phyloP scores from a whole-genome alignment of 495 filamentous ascomycete species.

The Rhypophila decipiens region DNA sequence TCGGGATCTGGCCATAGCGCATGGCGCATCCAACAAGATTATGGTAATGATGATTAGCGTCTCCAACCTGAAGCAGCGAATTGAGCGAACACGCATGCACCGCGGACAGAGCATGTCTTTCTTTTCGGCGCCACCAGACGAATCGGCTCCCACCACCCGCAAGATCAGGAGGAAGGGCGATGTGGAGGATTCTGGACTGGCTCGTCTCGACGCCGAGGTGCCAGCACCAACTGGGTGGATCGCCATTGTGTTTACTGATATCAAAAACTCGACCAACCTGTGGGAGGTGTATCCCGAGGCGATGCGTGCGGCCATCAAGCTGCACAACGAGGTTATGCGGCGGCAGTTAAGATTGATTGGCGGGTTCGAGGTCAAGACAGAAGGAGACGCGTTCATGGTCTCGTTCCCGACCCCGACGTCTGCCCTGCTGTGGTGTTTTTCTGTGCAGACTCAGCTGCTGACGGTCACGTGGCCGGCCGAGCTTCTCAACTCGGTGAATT shows the following conservation, averaged over 20 bases:
- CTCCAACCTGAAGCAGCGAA: constrained; percentile 75
- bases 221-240: constrained; percentile 84
- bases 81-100: constrained; percentile 58
- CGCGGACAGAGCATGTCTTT: constrained; percentile 74
- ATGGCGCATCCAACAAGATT: constrained; percentile 86
- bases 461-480: constrained; percentile 90
- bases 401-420: constrained; percentile 93
- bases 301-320: constrained; percentile 91
- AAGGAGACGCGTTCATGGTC: constrained; percentile 99
- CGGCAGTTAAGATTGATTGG: constrained; percentile 89
- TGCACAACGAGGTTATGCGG: constrained; percentile 93
- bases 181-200: constrained; percentile 71
- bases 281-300: constrained; percentile 94
- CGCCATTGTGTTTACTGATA: constrained; percentile 96
- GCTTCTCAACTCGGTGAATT: constrained; percentile 78
- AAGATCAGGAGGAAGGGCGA: constrained; percentile 56
- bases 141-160: constrained; percentile 54
- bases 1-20: constrained; percentile 90
- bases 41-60: constrained; percentile 99
- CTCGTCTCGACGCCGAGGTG: constrained; percentile 79
- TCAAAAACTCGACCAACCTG: constrained; percentile 95
- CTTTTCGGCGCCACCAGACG: constrained; percentile 56
- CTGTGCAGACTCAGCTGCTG: constrained; percentile 80
- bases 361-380: constrained; percentile 98
- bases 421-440: constrained; percentile 91